Percentiles rank a stretch among this genome's conserved stretches.
These are phyloP conservation scores for Linum usitatissimum DNA, from an alignment of 345 rosid genomes.

Conservation along the genomic window DNA sequence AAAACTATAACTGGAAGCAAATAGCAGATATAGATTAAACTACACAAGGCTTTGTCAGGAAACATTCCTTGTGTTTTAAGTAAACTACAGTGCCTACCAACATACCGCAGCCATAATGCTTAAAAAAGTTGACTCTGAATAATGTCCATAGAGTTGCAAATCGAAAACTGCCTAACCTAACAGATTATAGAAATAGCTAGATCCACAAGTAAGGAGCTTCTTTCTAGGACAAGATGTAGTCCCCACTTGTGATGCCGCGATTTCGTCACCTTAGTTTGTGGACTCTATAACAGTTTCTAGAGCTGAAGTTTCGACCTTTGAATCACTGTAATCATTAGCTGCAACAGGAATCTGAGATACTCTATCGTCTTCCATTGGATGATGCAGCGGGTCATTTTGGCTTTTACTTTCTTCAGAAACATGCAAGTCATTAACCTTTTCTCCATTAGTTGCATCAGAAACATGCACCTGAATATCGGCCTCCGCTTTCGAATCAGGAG, in stretches of 20 bases:
- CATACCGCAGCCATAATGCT: background rate
- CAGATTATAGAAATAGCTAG: too few relatives aligned
- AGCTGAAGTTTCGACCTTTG: slow-evolving; percentile 14
- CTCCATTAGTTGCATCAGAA: background rate
- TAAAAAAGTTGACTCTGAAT: background rate
- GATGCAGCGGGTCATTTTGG: background rate
- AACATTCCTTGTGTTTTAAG: background rate
- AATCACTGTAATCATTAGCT: slow-evolving; percentile 9
- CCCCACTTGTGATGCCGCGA: too few relatives aligned
- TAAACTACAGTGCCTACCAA: background rate
- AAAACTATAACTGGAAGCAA: background rate
- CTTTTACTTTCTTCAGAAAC: background rate
- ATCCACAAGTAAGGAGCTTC: too few relatives aligned
- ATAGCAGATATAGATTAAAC: background rate
- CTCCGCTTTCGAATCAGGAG: background rate
- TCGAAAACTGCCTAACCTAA: background rate
- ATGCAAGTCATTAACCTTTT: background rate
- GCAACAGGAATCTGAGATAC: slow-evolving; percentile 3
- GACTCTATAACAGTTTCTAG: slow-evolving; percentile 15
- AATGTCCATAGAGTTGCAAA: background rate
- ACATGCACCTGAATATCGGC: background rate
- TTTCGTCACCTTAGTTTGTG: slow-evolving; percentile 12
- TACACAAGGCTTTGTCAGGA: background rate
- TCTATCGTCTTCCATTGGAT: background rate
- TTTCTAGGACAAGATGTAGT: too few relatives aligned